These are phyloP conservation scores for Candolleomyces eurysporus DNA, from an alignment of 768 basidiomycete genomes.

Conservation along the genomic window DNA sequence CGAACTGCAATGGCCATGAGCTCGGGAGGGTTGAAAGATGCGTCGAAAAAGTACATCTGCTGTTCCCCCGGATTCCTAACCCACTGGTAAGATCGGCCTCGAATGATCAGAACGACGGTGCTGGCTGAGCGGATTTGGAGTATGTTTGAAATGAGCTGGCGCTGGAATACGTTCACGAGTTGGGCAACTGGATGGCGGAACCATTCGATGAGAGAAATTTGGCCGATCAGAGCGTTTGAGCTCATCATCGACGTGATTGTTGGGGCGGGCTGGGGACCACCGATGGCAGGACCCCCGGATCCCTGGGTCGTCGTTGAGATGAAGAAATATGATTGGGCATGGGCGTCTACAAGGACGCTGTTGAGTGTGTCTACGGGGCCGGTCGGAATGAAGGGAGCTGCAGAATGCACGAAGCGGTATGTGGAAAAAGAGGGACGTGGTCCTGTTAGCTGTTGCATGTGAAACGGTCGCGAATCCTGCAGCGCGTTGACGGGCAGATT, in stretches of 20 bases:
- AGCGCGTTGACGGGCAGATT: neutral
- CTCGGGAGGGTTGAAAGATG: neutral
- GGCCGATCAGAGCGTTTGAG: neutral
- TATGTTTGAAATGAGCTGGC: neutral
- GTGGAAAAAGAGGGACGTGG: neutral
- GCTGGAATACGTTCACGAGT: neutral
- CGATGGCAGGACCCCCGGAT: neutral
- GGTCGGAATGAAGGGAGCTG: neutral
- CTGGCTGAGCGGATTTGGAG: neutral
- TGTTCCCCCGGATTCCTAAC: neutral
- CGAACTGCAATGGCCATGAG: neutral
- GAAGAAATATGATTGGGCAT: neutral
- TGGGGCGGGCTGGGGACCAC: neutral
- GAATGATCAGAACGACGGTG: neutral
- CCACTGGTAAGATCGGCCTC: neutral
- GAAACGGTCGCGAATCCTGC: neutral
- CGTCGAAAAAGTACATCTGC: neutral
- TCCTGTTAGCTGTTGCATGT: neutral
- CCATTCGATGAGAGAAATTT: neutral
- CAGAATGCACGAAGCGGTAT: neutral
- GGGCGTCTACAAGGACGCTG: neutral
- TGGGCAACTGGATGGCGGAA: neutral
- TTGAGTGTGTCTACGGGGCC: neutral
- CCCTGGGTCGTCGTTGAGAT: neutral
- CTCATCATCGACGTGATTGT: neutral